Evolutionary conservation across 2,329 filamentous ascomycete species (phyloP).

Genomic region (Aureobasidium sp.): DNA sequence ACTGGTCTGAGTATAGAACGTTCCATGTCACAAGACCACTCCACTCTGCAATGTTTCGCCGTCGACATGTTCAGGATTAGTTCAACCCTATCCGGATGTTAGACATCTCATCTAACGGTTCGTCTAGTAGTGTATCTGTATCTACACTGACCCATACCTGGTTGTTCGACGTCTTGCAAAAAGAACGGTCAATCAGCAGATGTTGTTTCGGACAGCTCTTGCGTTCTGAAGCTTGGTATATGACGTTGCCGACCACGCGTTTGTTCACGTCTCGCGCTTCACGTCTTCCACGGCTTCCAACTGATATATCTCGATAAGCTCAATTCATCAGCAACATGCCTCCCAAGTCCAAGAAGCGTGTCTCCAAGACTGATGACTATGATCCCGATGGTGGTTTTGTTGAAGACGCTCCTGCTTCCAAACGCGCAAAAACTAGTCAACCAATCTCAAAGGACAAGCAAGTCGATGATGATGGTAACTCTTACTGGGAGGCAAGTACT

Average conservation of each 20-base stretch:
- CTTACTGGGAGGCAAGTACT: conserved; percentile 36
- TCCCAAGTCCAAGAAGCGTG: conserved; percentile 16
- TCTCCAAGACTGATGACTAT: conserved; percentile 23
- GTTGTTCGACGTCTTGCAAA: no score
- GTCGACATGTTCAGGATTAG: no score
- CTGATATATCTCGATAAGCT: background rate
- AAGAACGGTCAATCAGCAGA: background rate
- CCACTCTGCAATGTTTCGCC: no score
- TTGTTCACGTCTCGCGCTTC: background rate
- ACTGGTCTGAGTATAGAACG: no score
- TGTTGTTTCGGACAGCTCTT: background rate
- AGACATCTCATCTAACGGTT: no score
- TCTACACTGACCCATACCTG: no score
- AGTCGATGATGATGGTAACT: conserved; percentile 36
- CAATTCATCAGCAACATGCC: conserved; percentile 2
- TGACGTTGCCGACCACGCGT: conserved; percentile 1
- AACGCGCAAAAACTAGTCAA: conserved; percentile 24
- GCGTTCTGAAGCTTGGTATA: background rate
- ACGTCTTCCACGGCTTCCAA: background rate
- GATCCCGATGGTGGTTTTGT: conserved; percentile 29
- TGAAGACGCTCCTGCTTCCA: conserved; percentile 29
- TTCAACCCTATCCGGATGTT: no score
- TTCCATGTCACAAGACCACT: no score
- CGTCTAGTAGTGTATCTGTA: no score
- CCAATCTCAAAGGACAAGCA: conserved; percentile 22